Evolutionary conservation across 176 grass and related monocot genomes (phyloP), one percentile per base, ranked within the genome.

Genomic region (Chrysopogon serrulatus): DNA sequence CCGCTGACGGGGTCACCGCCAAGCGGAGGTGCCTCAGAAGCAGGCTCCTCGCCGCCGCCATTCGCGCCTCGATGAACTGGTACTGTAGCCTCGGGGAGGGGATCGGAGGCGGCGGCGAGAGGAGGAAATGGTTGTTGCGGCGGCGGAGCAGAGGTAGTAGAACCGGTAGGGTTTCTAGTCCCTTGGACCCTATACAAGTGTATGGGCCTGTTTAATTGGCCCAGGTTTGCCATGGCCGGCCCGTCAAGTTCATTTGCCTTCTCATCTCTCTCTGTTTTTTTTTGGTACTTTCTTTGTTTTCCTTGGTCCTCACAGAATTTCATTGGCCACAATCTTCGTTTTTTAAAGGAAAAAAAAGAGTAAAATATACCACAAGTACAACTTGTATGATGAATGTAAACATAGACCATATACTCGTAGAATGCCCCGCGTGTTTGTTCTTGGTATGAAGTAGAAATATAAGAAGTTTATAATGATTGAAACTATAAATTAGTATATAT

Each of bases 1-100:
- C 57, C 71, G 78, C 47, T 12, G 84, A 42, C 24, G 73, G 76
- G 39, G 17, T 6, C 43, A 19, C 77, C 65, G 56, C 82, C 82
- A 92, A 17, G 61, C 90, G 90, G 60, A 92, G 65, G 68, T 86
- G 90, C 74, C 83, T 82, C 57, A 92, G 79, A 16, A 92, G 79
- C 60, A 90, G 59, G 68, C 42, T 83, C 80, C 89, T 90, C 12
- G 73, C 72, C 53, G 79, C 77, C 34, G 84, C 82, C 87, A 79
- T 80, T 69, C 1, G 48, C 6, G 57, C 5, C 5, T 30, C 15
- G 57, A 56, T 21, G 28, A 31, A 30, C 2, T 32, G 10, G 44
- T 13, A 2, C 36, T 18, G 34, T 56, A 65, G 34, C 72, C 85
- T 33, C 42, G 3, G 47, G 47, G 54, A 71, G 53, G 76, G 43